Evolutionary conservation across 163 green algal species (phyloP).

Genomic region (Scenedesmus sp.): DNA sequence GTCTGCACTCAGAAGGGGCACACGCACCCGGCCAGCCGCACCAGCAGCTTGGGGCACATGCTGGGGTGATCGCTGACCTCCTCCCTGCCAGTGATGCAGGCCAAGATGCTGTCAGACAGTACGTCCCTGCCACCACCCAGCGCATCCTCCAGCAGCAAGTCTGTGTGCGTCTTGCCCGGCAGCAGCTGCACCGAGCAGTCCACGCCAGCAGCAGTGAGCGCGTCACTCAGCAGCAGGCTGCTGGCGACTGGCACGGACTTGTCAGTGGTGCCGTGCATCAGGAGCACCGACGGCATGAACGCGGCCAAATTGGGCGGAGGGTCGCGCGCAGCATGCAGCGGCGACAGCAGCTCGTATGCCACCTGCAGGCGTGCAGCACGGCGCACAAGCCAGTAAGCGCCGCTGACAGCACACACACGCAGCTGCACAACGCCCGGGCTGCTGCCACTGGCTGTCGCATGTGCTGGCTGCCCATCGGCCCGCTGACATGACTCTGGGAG

Average conservation of each 20-base stretch:
- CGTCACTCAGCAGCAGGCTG: slow-evolving; percentile 70
- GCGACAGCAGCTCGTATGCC: slow-evolving; percentile 63
- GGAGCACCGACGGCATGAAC: slow-evolving; percentile 77
- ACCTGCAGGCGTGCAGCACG: slow-evolving; percentile 28
- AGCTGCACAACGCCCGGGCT: neutral
- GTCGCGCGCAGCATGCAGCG: slow-evolving; percentile 48
- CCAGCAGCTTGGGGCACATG: slow-evolving; percentile 74
- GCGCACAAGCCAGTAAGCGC: neutral
- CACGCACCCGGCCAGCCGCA: slow-evolving; percentile 71
- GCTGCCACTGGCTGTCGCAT: neutral
- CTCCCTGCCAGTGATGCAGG: slow-evolving; percentile 61
- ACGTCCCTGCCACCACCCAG: slow-evolving; percentile 84
- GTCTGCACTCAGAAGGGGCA: slow-evolving; percentile 76
- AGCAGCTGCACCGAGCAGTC: slow-evolving; percentile 66
- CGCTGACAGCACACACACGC: neutral
- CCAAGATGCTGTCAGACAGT: slow-evolving; percentile 88
- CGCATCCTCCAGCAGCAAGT: slow-evolving; percentile 87
- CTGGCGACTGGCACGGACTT: slow-evolving; percentile 73
- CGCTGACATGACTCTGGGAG: neutral
- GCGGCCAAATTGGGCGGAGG: neutral
- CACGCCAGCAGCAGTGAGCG: slow-evolving; percentile 67
- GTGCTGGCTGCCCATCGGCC: too few relatives aligned
- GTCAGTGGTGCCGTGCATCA: slow-evolving; percentile 90
- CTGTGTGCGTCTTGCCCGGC: slow-evolving; percentile 93
- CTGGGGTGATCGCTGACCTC: slow-evolving; percentile 62